These are phyloP conservation scores for Ceratocystis papillata DNA, from an alignment of 2,329 filamentous ascomycete genomes.

Conservation along the genomic window DNA sequence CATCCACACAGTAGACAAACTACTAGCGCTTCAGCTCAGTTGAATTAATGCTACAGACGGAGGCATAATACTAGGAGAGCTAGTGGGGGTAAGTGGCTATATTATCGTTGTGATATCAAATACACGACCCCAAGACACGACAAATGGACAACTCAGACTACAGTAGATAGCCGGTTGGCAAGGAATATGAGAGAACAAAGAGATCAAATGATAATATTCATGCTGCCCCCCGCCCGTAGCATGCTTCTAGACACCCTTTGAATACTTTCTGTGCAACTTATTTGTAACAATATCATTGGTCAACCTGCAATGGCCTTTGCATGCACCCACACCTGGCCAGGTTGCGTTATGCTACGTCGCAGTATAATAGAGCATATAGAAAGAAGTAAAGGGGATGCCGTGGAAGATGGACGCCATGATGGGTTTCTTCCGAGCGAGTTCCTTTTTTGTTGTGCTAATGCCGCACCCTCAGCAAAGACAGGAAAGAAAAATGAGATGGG, in stretches of 20 bases:
- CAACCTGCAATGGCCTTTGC: constrained; percentile 1
- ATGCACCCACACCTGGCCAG: neutral
- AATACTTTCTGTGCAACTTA: neutral
- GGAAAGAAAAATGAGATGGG: neutral
- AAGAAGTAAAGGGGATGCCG: neutral
- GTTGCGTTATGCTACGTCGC: neutral
- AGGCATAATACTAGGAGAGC: no score
- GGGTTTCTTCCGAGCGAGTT: no score
- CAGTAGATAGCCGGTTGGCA: neutral
- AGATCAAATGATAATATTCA: neutral
- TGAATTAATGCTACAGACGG: neutral
- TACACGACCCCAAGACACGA: neutral
- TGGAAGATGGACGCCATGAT: neutral
- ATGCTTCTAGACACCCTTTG: neutral
- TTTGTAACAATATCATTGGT: neutral
- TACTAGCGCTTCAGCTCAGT: neutral
- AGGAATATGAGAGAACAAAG: neutral
- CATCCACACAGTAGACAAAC: neutral
- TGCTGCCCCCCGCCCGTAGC: neutral
- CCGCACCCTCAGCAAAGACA: neutral
- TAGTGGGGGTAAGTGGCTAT: neutral
- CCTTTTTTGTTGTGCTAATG: neutral
- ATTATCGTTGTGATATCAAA: neutral
- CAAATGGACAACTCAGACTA: neutral
- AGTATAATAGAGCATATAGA: neutral